These are phyloP conservation scores for Botrytis paeoniae DNA, from an alignment of 2,329 filamentous ascomycete species.

Conservation along the genomic window DNA sequence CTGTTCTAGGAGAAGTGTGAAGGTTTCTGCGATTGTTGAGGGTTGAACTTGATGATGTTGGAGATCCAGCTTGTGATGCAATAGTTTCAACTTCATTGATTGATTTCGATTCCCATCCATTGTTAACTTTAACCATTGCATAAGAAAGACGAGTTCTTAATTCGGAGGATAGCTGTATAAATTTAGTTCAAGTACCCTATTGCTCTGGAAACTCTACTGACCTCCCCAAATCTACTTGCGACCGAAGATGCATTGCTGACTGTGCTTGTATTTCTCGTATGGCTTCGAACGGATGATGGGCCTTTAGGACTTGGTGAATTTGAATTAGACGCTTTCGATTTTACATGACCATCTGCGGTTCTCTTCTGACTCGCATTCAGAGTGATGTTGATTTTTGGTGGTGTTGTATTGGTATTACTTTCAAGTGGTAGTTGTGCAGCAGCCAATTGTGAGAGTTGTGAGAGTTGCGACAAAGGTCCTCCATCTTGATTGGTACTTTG, in stretches of 20 bases:
- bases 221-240: constrained; percentile 74
- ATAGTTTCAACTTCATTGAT: constrained; percentile 75
- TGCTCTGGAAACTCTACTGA: constrained; percentile 41
- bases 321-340: constrained; percentile 49
- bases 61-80: constrained; percentile 65
- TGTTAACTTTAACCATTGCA: constrained; percentile 89
- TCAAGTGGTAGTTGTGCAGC: constrained; percentile 46
- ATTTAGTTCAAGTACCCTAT: constrained; percentile 25
- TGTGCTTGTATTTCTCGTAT: constrained; percentile 70
- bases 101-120: constrained; percentile 79
- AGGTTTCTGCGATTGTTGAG: constrained; percentile 51
- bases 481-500: constrained; percentile 49
- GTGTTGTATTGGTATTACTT: constrained; percentile 24
- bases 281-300: constrained; percentile 42
- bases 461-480: constrained; percentile 48
- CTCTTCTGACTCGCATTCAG: constrained; percentile 59
- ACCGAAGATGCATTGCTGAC: constrained; percentile 59
- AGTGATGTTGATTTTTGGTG: constrained; percentile 27
- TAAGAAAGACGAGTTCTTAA: constrained; percentile 84
- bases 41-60: constrained; percentile 56
- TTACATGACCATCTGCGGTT: constrained; percentile 72
- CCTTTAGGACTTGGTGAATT: constrained; percentile 42
- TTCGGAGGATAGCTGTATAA: constrained; percentile 48
- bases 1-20: constrained; percentile 53
- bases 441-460: constrained; percentile 56